Evolutionary conservation across 1,284 basidiomycete genomes (phyloP), one percentile per base, ranked within the genome.

Genomic region (Gomphus sp.): DNA sequence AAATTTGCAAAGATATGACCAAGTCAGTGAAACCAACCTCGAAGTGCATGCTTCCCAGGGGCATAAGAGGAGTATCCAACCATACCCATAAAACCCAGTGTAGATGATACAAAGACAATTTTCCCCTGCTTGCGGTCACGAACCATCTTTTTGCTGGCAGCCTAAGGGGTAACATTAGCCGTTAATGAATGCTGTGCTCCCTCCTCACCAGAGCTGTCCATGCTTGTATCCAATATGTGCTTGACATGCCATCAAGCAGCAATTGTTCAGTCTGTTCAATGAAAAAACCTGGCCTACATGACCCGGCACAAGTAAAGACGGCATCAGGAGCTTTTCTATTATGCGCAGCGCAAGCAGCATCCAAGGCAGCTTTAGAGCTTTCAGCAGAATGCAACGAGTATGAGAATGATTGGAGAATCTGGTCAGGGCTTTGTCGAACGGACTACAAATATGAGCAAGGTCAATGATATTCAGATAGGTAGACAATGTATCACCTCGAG

Each of bases 31-130:
- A 73, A 68, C 68, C 52, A 65, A 91, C 93, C 94, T 73, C 93
- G 77, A 14, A 98, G 72, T 10, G 96, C 96, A 66, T 89, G 87
- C 71, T 98, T 98, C 52, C 85, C 89, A 0, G 95, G 93, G 1
- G 90, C 76, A 70, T 99, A 98, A 2, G 87, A 80, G 3, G 88
- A 78, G 66, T 90, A 98, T 0, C 96, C 95, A 16, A 91, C 75
- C 54, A 98, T 79, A 1, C 85, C 81, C 75, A 93, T 88, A 64
- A 89, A 84, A 0, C 87, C 89, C 14, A 96, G 71, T n/a, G 87
- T 80, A 0, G 91, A 94, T 8, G 87, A 87, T 25, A 92, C 84
- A 54, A 98, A 83, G 4, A 93, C 79, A 60, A 98, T 86, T 67
- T 89, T 91, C 44, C 79, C 79, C 55, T 80, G 77, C 16, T 75